Percentiles rank a stretch among this genome's conserved stretches.
Evolutionary conservation across 2,329 filamentous ascomycete genomes (phyloP).

Genomic region (Sporothrix schenckii): DNA sequence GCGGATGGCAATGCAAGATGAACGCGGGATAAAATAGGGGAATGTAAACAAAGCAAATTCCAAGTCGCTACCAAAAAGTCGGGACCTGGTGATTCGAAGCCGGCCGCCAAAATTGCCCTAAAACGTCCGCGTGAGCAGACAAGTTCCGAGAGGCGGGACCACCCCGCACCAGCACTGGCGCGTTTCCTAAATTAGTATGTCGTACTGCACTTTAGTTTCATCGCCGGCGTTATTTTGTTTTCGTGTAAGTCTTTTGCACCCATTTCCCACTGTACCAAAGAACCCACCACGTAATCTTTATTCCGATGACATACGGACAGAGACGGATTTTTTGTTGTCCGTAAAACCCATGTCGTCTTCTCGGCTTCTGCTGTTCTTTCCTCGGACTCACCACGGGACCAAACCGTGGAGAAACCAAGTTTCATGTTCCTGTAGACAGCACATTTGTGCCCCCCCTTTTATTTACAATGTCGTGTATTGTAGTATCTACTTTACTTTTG

Average conservation of each 20-base stretch:
- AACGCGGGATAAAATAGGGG: neutral
- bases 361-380: neutral
- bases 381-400: too few species aligned
- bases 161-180: neutral
- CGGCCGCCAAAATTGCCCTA: neutral
- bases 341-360: neutral
- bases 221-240: neutral
- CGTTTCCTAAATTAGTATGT: too few species aligned
- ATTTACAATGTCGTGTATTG: constrained; percentile 1
- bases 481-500: neutral
- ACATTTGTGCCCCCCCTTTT: constrained; percentile 8
- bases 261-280: neutral
- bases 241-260: neutral
- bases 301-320: neutral
- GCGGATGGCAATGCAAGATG: neutral
- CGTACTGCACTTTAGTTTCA: neutral
- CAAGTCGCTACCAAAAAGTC: neutral
- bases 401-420: neutral
- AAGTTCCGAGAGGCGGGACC: too few species aligned
- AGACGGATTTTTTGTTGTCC: too few species aligned
- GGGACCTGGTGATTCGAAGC: too few species aligned
- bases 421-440: neutral
- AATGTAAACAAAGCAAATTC: constrained; percentile 16
- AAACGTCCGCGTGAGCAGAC: neutral
- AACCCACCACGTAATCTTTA: neutral